phyloP scores from a whole-genome alignment of 2,329 filamentous ascomycete genomes.

The Colletotrichum sp. region DNA sequence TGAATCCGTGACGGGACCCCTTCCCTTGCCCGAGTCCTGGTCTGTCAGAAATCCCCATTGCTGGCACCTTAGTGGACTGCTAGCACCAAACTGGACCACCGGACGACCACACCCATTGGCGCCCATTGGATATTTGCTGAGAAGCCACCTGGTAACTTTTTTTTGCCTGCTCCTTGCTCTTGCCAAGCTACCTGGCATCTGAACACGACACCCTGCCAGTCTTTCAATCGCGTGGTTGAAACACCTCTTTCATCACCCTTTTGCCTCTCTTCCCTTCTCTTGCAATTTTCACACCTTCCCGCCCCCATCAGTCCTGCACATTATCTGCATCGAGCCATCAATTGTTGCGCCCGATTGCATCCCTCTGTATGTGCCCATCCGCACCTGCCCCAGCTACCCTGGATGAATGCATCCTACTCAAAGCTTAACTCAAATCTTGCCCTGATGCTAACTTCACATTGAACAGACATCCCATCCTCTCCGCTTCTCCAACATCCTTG shows the following conservation, averaged over 20 bases:
- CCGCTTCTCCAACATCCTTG: background rate
- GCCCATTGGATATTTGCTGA: constrained; percentile 16
- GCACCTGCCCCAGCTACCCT: background rate
- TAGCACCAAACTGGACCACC: constrained; percentile 5
- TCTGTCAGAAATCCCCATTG: background rate
- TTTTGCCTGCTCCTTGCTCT: constrained; percentile 13
- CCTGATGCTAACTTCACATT: background rate
- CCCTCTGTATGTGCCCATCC: constrained; percentile 8
- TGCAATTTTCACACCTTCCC: background rate
- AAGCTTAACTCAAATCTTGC: background rate
- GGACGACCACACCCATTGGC: constrained; percentile 21
- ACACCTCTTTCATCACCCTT: constrained; percentile 21
- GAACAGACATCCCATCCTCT: background rate
- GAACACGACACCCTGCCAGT: constrained; percentile 19
- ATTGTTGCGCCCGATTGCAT: constrained; percentile 3
- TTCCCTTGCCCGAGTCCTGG: background rate
- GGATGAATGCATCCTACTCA: background rate
- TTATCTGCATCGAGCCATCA: constrained; percentile 20
- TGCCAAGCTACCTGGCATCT: constrained; percentile 18
- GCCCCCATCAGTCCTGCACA: constrained; percentile 10
- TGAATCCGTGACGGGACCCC: constrained; percentile 5
- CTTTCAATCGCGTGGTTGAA: constrained; percentile 18
- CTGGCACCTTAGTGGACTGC: background rate
- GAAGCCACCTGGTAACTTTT: constrained; percentile 23
- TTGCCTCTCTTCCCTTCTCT: constrained; percentile 14